phyloP scores from a whole-genome alignment of 345 rosid genomes.

The Barbarea vulgaris region DNA sequence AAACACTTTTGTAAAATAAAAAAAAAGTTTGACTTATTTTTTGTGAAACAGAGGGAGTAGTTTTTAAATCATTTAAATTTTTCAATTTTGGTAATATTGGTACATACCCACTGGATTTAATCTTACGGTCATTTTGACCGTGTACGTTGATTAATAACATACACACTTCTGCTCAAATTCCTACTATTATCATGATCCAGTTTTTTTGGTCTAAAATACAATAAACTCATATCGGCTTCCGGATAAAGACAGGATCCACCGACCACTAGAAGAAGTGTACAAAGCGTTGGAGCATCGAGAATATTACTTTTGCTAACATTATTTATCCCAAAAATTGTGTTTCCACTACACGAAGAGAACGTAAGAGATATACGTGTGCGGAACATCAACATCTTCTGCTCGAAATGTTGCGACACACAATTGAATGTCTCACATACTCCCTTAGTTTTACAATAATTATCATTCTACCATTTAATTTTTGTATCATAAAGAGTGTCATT shows the following conservation, averaged over 20 bases:
- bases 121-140: not conserved
- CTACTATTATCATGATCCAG: not conserved
- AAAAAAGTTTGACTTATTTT: too few relatives aligned
- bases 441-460: too few relatives aligned
- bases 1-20: too few relatives aligned
- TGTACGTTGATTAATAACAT: not conserved
- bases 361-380: not conserved
- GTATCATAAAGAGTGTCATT: too few relatives aligned
- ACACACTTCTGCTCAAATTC: not conserved
- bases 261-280: not conserved
- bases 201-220: not conserved
- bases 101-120: too few relatives aligned
- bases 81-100: not conserved
- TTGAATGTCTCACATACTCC: too few relatives aligned
- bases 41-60: too few relatives aligned
- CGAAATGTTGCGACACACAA: not conserved
- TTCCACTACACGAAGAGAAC: not conserved
- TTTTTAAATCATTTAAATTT: not conserved
- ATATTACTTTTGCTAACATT: not conserved
- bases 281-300: not conserved
- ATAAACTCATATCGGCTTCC: not conserved
- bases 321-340: not conserved
- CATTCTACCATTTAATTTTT: too few relatives aligned
- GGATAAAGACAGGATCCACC: constrained; percentile 2
- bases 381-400: not conserved